phyloP scores from a whole-genome alignment of 345 rosid species.

The Hibiscus syriacus region DNA sequence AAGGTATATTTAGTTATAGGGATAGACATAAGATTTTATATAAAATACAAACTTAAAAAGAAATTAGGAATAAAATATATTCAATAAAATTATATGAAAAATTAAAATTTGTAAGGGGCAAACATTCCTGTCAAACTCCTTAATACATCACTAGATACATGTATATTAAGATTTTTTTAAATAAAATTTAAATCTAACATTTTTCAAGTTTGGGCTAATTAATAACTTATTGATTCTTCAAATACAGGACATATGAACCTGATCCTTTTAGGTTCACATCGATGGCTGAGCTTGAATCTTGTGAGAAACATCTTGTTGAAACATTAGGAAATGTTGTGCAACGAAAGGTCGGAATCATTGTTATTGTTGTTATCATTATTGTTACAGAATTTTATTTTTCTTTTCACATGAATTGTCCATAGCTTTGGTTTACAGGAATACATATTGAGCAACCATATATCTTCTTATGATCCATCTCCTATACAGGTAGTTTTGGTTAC shows the following conservation, averaged over 20 bases:
- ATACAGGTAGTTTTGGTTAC: too few species aligned
- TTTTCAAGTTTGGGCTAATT: not conserved
- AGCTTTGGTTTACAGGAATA: slow-evolving; percentile 33
- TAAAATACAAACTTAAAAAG: too few species aligned
- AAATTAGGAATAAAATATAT: too few species aligned
- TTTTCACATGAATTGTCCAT: not conserved
- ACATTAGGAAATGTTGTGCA: slow-evolving; percentile 39
- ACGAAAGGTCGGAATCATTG: slow-evolving; percentile 51
- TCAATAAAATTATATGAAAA: too few species aligned
- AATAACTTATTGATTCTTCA: not conserved
- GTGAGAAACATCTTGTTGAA: slow-evolving; percentile 37
- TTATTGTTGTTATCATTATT: not conserved
- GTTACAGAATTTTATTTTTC: not conserved
- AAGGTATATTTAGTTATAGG: slow-evolving; percentile 20
- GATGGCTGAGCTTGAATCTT: slow-evolving; percentile 17
- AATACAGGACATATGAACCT: slow-evolving; percentile 49
- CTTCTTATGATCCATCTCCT: slow-evolving; percentile 38
- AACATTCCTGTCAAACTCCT: too few species aligned
- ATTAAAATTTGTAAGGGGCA: too few species aligned
- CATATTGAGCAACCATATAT: slow-evolving; percentile 37
- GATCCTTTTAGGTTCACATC: slow-evolving; percentile 39
- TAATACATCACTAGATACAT: too few species aligned
- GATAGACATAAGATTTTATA: too few species aligned
- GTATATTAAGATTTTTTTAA: too few species aligned
- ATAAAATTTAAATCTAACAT: too few species aligned